phyloP scores from a whole-genome alignment of 31 red algal species.

The Endocladia muricata region DNA sequence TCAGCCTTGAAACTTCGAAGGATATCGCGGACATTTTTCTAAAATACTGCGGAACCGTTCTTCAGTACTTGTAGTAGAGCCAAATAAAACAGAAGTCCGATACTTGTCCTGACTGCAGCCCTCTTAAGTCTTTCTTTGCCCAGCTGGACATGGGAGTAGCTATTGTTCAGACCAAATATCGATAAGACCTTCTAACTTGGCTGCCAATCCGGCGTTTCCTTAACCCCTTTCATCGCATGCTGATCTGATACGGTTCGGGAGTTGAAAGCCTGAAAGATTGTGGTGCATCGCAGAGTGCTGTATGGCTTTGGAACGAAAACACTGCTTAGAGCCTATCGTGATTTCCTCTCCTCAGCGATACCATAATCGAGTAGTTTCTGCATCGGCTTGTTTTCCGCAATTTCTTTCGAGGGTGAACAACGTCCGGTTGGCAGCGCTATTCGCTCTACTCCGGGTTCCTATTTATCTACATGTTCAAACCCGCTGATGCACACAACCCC shows the following conservation, averaged over 20 bases:
- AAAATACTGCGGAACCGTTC: too few species aligned
- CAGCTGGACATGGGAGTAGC: too few species aligned
- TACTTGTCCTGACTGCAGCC: too few species aligned
- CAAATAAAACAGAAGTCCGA: too few species aligned
- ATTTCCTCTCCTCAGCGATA: slow-evolving; percentile 9
- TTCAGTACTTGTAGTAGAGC: too few species aligned
- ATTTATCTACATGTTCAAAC: background rate
- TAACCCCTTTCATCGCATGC: slow-evolving; percentile 35
- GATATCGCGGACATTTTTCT: too few species aligned
- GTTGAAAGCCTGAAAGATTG: slow-evolving; percentile 29
- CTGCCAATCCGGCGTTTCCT: slow-evolving; percentile 19
- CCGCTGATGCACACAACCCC: slow-evolving; percentile 11
- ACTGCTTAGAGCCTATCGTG: slow-evolving; percentile 13
- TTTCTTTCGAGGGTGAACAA: slow-evolving; percentile 16
- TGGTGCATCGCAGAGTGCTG: background rate
- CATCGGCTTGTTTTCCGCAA: background rate
- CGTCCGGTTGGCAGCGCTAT: background rate
- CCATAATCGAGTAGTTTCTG: slow-evolving; percentile 12
- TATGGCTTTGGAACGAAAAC: slow-evolving; percentile 27
- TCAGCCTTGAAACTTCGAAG: too few species aligned
- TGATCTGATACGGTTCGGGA: slow-evolving; percentile 8
- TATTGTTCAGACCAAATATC: too few species aligned
- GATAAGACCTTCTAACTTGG: background rate
- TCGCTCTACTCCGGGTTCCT: background rate
- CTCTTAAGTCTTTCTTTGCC: too few species aligned